These are phyloP conservation scores for Athelia psychrophila DNA, from an alignment of 1,284 basidiomycete genomes.

Conservation along the genomic window DNA sequence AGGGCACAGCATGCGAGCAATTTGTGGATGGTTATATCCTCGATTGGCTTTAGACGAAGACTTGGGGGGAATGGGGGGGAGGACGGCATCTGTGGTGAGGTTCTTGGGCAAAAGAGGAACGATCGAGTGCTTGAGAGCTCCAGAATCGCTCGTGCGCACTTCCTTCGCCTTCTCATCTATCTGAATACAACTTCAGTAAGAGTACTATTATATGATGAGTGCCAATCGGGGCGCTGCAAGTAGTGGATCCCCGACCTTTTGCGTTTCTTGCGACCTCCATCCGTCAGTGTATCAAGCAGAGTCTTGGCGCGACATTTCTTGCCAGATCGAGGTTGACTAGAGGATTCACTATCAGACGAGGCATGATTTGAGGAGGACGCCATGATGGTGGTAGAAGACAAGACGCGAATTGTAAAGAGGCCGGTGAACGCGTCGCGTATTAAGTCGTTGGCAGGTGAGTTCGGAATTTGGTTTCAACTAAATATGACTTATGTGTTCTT, in stretches of 20 bases:
- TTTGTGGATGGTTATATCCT: neutral
- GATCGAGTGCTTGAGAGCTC: neutral
- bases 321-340: too few relatives aligned
- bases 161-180: neutral
- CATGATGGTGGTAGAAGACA: too few relatives aligned
- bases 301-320: too few relatives aligned
- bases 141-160: neutral
- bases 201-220: too few relatives aligned
- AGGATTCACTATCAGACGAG: too few relatives aligned
- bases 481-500: neutral
- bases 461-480: conserved; percentile 2
- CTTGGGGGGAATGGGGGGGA: neutral
- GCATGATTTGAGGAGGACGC: too few relatives aligned
- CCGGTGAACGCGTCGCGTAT: too few relatives aligned
- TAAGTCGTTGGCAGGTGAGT: conserved; percentile 35
- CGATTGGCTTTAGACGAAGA: neutral
- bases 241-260: too few relatives aligned
- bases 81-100: neutral
- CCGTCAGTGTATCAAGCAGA: too few relatives aligned
- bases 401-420: too few relatives aligned
- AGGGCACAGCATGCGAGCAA: neutral
- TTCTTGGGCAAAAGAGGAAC: neutral
- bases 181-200: neutral
- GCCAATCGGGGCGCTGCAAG: too few relatives aligned
- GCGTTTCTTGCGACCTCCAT: too few relatives aligned